phyloP scores from a whole-genome alignment of 352 stramenopile species.

The Pythium pyrilobum region DNA sequence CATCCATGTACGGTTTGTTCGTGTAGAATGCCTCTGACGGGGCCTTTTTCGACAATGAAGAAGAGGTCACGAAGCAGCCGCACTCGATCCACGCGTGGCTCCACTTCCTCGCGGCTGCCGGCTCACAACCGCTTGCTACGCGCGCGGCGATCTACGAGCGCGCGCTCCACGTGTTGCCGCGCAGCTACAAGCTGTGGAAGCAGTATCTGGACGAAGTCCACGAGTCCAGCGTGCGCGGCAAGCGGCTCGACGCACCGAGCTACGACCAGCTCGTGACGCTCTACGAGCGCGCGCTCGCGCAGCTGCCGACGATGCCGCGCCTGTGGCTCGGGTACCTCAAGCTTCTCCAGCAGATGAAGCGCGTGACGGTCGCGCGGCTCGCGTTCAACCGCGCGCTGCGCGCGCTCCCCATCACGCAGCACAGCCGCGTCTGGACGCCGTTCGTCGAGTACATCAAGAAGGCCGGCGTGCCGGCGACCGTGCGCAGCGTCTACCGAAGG shows the following conservation, averaged over 20 bases:
- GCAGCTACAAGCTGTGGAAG: slow-evolving; percentile 96
- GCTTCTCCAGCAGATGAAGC: slow-evolving; percentile 69
- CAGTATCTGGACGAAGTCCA: slow-evolving; percentile 73
- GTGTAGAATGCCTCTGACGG: background rate
- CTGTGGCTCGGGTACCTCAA: slow-evolving; percentile 93
- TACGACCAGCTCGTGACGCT: slow-evolving; percentile 39
- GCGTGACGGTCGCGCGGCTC: slow-evolving; percentile 74
- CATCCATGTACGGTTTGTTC: slow-evolving; percentile 2
- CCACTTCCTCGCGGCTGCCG: slow-evolving; percentile 43
- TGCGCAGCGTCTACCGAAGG: slow-evolving; percentile 80
- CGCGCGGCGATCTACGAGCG: slow-evolving; percentile 83
- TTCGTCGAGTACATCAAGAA: slow-evolving; percentile 90
- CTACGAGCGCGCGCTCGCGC: slow-evolving; percentile 89
- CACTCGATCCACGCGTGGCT: slow-evolving; percentile 84
- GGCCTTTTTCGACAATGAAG: slow-evolving; percentile 59
- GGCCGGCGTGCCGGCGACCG: slow-evolving; percentile 67
- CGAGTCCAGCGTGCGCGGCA: slow-evolving; percentile 55
- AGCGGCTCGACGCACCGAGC: slow-evolving; percentile 45
- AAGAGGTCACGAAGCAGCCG: slow-evolving; percentile 78
- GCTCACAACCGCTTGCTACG: background rate
- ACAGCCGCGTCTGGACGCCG: slow-evolving; percentile 94
- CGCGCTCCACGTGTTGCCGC: slow-evolving; percentile 74
- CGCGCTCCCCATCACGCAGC: slow-evolving; percentile 96
- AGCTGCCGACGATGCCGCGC: slow-evolving; percentile 94
- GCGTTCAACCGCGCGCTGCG: slow-evolving; percentile 95